Base-by-base conservation (phyloP, 2,329 filamentous ascomycete genomes). In the Akanthomyces uredinophilus region DNA sequence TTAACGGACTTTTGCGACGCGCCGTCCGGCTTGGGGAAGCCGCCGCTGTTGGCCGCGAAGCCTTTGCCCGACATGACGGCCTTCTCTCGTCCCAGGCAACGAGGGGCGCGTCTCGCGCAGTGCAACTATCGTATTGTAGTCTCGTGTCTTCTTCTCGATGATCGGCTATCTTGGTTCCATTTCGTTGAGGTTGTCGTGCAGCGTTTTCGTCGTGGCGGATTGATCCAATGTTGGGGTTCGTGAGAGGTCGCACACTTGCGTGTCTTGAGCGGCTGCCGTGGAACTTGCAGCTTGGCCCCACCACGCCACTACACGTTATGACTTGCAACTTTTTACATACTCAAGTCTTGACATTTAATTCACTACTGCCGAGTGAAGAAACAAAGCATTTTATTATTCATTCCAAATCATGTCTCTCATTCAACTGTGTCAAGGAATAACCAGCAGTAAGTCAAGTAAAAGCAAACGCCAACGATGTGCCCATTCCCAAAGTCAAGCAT, bases 1-100 rank as follows among this genome's bases (percentile, higher is more conserved):
- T 93, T 95, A 65, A 87, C 83, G 16, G 91, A 87, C 54, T 91
- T 91, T 61, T 89, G 85, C 56, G 95, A 86, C 75, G 96, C 96
- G 57, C 87, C 83, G 62, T 88, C 85, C 63, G 91, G 81, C 69
- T 92, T 85, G 16, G 90, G 88, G 70, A 94, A 93, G 46, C 58
- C n/a, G 29, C 47, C 35, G 46, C 32, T 29, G 63, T 81, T 77
- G 70, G 76, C 69, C 58, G 37, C 37, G 35, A 80, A 71, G 66
- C 79, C 78, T 67, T 81, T 80, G 65, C 74, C 76, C 64, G 77
- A 79, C 80, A 83, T 84, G 57, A 50, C 52, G 44, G 16, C 27
- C 27, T 29, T 46, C 47, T 35, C n/a, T 46, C 18, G 13, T 37
- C 32, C 29, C 16, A 49, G 22, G 16, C 29, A 7, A 49, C 41